Conservation (phyloP, 192 early-diverging fungal genomes). For the Dispira parvispora region DNA sequence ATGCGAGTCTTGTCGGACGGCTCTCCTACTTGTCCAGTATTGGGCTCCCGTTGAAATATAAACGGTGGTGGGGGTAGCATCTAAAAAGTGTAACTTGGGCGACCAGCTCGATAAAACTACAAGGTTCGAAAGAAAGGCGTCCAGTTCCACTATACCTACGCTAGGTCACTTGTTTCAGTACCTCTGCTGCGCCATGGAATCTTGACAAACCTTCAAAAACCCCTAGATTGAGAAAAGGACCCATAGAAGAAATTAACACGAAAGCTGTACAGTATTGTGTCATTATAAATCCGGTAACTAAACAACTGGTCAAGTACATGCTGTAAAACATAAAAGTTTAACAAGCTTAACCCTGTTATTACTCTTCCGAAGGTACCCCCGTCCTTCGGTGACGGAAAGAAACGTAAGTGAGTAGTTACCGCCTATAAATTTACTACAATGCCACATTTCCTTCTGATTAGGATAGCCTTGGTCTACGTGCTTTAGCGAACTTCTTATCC, state of each 20-base stretch:
- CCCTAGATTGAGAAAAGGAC: conserved; percentile 21
- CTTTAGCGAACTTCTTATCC: no score
- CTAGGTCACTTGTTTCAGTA: conserved; percentile 18
- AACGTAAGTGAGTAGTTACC: no score
- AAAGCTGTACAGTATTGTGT: neutral
- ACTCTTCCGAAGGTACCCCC: no score
- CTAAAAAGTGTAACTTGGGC: conserved; percentile 3
- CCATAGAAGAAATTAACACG: conserved; percentile 7
- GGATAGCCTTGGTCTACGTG: no score
- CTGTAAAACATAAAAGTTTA: no score
- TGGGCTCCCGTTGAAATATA: neutral
- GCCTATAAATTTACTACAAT: no score
- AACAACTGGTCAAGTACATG: no score
- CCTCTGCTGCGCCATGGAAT: conserved; percentile 13
- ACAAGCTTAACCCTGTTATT: no score
- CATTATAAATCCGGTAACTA: no score
- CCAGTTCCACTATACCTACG: conserved; percentile 27
- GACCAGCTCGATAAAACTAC: conserved; percentile 22
- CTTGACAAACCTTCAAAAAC: conserved; percentile 26
- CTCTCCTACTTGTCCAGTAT: neutral
- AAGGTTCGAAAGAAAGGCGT: conserved; percentile 28
- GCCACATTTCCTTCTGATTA: no score
- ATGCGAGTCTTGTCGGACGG: neutral
- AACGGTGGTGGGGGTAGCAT: neutral
- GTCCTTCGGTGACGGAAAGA: no score